Evolutionary conservation across 2,329 filamentous ascomycete genomes (phyloP), one percentile per base, ranked within the genome.

Genomic region (Diaporthe helianthi): DNA sequence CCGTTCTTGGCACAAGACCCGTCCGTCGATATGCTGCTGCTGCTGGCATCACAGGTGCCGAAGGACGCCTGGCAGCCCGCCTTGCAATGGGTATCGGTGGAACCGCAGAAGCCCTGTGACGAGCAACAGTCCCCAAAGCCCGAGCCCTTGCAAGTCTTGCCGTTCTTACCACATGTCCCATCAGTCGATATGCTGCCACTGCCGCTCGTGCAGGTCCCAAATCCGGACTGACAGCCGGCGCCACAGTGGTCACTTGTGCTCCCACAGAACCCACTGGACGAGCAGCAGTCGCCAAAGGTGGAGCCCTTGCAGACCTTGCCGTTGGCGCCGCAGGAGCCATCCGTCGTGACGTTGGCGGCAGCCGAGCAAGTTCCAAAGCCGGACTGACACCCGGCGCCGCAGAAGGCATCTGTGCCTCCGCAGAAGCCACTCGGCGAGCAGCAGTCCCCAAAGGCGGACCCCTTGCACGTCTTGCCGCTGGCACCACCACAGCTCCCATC

Each of bases 141-240:
- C 13, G 51, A 54, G 8, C 31, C 29, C 10, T 22, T 2, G 33
- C 51, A 36, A 29, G 15, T 36, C 31, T 54, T 36, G 51, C 51
- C 51, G 9, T 54, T 54, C 19, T 31, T 36, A 29, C 54, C n/a
- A 22, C 54, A 60, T 2, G 8, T 44, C 19, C 33, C 24, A 69
- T 75, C 1, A 82, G 80, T 65, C 24, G 74, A 44, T 69, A 73
- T 4, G 65, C 74, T 17, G 33, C 67, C n/a, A n/a, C n/a, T n/a
- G n/a, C n/a, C n/a, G n/a, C n/a, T n/a, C n/a, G n/a, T n/a, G n/a
- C n/a, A n/a, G n/a, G n/a, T n/a, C n/a, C n/a, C n/a, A n/a, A n/a
- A n/a, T n/a, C n/a, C n/a, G n/a, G n/a, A n/a, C n/a, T n/a, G n/a
- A n/a, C n/a, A n/a, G n/a, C n/a, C n/a, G n/a, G n/a, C n/a, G n/a